Base-by-base conservation (phyloP, 352 stramenopile species). In the Pelagophyceae sp. region DNA sequence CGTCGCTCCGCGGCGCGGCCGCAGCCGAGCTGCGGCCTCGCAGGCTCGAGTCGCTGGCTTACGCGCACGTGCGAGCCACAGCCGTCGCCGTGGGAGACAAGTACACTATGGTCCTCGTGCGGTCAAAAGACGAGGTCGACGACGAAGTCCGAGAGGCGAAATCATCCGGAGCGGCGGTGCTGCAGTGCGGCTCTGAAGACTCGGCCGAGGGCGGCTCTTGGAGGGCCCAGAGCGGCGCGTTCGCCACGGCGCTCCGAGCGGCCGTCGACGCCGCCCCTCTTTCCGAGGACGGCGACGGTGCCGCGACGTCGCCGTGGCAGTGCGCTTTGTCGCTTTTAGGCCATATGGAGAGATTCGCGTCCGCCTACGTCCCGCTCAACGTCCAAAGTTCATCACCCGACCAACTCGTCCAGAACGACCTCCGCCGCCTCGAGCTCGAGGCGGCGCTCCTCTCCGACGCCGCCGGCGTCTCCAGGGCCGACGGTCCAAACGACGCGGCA, bases 71-170 rank as follows among this genome's bases (percentile, higher is more conserved):
- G 5, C 58, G 58, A 5, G 58, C 58, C 58, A 31, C 15, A 11
- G 58, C 23, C 23, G 23, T 67, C 58, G 15, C 27, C 23, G 15
- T 67, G 5, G 58, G 58, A 6, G 58, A 67, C 58, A 67, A 67
- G 58, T 67, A 67, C 27, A 67, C 58, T 5, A 67, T 67, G 58
- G 29, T 67, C 58, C 58, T 67, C 27, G 58, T 67, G 15, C 58
- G 58, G 29, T 67, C 58, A 11, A 11, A 27, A 31, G 58, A 67
- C 29, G 58, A 67, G 11, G 11, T 54, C 23, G 45, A 54, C 45
- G 45, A 54, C 45, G 45, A 54, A n/a, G n/a, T n/a, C n/a, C n/a
- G n/a, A n/a, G n/a, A n/a, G n/a, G n/a, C n/a, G n/a, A n/a, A n/a
- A n/a, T n/a, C n/a, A n/a, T n/a, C n/a, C n/a, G n/a, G n/a, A n/a